Base-by-base conservation (phyloP, 345 rosid genomes). In the Microthlaspi erraticum region DNA sequence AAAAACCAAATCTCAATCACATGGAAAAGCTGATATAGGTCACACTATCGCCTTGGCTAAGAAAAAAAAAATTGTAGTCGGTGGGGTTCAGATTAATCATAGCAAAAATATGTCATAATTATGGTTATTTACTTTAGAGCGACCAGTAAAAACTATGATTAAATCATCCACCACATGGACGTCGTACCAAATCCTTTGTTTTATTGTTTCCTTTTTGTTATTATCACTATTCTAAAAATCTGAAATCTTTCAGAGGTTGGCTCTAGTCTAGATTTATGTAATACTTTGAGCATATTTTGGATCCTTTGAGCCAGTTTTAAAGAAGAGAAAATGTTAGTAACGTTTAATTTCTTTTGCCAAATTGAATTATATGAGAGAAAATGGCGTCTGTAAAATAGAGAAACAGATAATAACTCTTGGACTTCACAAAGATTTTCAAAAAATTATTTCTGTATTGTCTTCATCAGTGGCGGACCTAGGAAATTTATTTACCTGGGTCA, bases 121-220 rank as follows among this genome's bases (percentile, higher is more conserved):
- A 67, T 51, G 62, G 51, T 60, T 51, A 29, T 67, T 74, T 60
- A 66, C 73, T 20, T 42, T 20, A 66, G 33, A 66, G 38, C 41
- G 66, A 43, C 63, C 16, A 26, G 68, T 60, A 51, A 74, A 74
- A 74, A 50, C 55, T 49, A 74, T 59, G 42, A 74, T 74, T 74
- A 74, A 74, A 11, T 20, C 73, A 74, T 63, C 78, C 49, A 74
- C 68, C 78, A 74, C 68, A 60, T 74, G 73, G 73, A 66, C 73
- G 78, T 60, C 33, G 34, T 60, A 74, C 73, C 78, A 74, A 51
- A 60, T 51, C 32, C 44, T 66, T 60, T 38, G 29, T 57, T 48
- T 10, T 23, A 10, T 13, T 13, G n/a, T 34, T 23, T 34, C 53
- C 37, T 45, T 33, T 34, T 32, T 14, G 19, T 63, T 16, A 33